Evolutionary conservation across 768 basidiomycete species (phyloP), one percentile per base, ranked within the genome.

Genomic region (Pleurotus ostreatus): DNA sequence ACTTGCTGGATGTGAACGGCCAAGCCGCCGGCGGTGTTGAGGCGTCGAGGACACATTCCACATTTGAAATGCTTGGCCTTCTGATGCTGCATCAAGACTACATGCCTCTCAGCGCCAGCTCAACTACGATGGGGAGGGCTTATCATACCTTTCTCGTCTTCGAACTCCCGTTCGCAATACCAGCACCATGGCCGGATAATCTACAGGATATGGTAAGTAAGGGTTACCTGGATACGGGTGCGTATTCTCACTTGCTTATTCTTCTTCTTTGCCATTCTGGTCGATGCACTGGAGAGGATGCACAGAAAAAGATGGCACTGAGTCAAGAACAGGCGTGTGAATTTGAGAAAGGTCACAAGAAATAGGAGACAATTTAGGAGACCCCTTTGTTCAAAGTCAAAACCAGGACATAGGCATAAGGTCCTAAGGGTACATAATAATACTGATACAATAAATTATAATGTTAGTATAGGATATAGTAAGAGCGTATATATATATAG

Each of bases 41-140:
- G 75, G 61, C 94, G 84, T 58, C 97, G 80, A 16, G 97, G 96
- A 68, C 96, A 98, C 81, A 96, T 85, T 58, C 87, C 85, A 66
- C 97, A 98, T 71, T 97, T 97, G 80, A 98, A 99, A 68, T 98
- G 96, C 71, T 99, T 99, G 11, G 97, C 96, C 74, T 98, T 98
- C 68, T 99, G 96, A 72, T 99, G 96, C 72, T 97, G 94, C 85
- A 98, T 93, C 60, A 99, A 83, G 62, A 99, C 97, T 94, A 64
- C 6, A 57, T 38, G 18, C 59, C 46, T 12, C 44, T 18, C 8
- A 18, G 47, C 5, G 40, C 11, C 4, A 18, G 49, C 22, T 11
- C 38, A 22, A 15, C 45, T 26, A 12, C 55, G 37, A 55, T 25
- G 34, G 54, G 44, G 46, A 34, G 9, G 30, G 30, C 30, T 46